A percentile compares a stretch with the other conserved stretches of the same genome.
phyloP scores from a whole-genome alignment of 1,284 basidiomycete genomes.

The Athelia sp. region DNA sequence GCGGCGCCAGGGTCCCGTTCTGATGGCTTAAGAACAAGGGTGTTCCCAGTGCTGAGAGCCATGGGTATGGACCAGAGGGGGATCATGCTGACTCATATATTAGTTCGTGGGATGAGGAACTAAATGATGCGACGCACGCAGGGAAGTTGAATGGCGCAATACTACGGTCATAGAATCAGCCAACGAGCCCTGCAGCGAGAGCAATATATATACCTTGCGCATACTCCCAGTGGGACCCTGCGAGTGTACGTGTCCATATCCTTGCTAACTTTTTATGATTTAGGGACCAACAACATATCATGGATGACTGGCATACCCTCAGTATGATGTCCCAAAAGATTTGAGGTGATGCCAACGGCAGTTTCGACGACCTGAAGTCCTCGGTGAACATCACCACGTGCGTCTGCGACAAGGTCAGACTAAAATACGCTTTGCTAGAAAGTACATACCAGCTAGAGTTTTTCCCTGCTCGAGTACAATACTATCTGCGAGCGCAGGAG shows the following conservation, averaged over 20 bases:
- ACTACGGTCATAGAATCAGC: constrained; percentile 33
- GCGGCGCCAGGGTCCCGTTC: constrained; percentile 96
- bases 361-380: constrained; percentile 95
- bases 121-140: constrained; percentile 56
- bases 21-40: constrained; percentile 91
- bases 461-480: constrained; percentile 92
- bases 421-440: constrained; percentile 2
- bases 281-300: background rate
- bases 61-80: constrained; percentile 94
- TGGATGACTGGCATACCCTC: constrained; percentile 53
- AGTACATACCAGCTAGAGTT: constrained; percentile 64
- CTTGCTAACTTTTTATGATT: constrained; percentile 64
- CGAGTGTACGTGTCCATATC: constrained; percentile 96
- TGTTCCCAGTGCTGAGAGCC: constrained; percentile 90
- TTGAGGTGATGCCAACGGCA: constrained; percentile 79
- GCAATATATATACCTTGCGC: constrained; percentile 48
- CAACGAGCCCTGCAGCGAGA: too few species aligned
- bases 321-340: constrained; percentile 84
- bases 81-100: constrained; percentile 70
- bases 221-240: constrained; percentile 75
- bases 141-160: constrained; percentile 94
- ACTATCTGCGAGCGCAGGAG: constrained; percentile 69
- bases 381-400: constrained; percentile 90
- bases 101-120: constrained; percentile 11
- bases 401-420: constrained; percentile 49